Percentiles rank a stretch among this genome's conserved stretches.
These are phyloP conservation scores for Citrullus colocynthis DNA, from an alignment of 306 rosid species.

Conservation along the genomic window DNA sequence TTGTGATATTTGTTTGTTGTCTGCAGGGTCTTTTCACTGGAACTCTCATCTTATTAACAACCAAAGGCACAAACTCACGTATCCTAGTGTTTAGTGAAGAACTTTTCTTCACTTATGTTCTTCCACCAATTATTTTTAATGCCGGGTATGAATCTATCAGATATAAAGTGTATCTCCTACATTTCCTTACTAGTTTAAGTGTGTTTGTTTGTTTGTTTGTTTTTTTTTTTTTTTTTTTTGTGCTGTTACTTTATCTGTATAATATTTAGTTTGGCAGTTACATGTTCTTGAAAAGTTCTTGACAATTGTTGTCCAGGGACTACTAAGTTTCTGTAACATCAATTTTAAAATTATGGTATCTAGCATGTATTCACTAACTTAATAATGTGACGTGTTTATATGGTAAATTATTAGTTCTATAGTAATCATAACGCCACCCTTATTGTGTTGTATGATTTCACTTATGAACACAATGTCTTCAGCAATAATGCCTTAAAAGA, in stretches of 20 bases:
- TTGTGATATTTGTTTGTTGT: conserved; percentile 6
- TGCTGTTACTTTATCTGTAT: neutral
- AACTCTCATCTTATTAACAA: conserved; percentile 28
- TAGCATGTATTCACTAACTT: neutral
- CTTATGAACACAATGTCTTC: neutral
- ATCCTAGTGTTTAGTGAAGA: conserved; percentile 37
- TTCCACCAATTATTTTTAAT: conserved; percentile 64
- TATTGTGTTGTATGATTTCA: neutral
- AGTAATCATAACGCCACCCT: neutral
- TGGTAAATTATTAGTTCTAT: neutral
- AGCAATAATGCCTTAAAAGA: neutral
- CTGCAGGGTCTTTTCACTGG: conserved; percentile 50
- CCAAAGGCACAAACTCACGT: conserved; percentile 39
- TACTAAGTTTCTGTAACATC: neutral
- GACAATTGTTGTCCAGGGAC: neutral
- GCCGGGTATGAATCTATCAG: conserved; percentile 35
- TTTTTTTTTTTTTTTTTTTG: no score
- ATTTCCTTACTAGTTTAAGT: neutral
- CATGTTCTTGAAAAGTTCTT: neutral
- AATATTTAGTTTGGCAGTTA: neutral
- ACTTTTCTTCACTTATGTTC: conserved; percentile 55
- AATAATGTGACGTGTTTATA: neutral
- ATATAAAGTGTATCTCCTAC: neutral
- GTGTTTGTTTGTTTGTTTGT: neutral
- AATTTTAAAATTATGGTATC: neutral